Evolutionary conservation across 2,329 filamentous ascomycete genomes (phyloP), one percentile per base, ranked within the genome.

Genomic region (Beauveria pseudobassiana): DNA sequence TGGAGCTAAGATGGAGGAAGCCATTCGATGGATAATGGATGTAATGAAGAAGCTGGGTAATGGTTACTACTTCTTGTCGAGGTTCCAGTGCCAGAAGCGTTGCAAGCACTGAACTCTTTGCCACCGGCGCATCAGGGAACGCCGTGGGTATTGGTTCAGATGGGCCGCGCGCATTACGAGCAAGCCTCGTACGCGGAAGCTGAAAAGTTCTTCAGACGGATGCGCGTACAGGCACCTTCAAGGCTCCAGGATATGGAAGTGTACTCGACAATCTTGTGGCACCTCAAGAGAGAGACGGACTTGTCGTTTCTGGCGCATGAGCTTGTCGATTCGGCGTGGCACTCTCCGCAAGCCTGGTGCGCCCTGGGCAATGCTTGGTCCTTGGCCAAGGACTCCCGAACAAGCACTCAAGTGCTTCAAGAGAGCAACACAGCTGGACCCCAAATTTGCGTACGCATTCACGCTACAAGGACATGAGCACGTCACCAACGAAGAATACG

Each of bases 261-360:
- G 42, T 99, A 96, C 75, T 98, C 93, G 16, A 99, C 95, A 0
- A 88, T 96, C n/a, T 82, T 99, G n/a, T 99, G 96, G 95, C 93
- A 97, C 73, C 78, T 97, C 64, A 96, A 96, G 74, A 88, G 90
- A 65, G 93, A 97, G 70, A 90, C 92, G 0, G 91, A 97, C 64
- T 81, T 99, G 24, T 93, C 93, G 0, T 96, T 95, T 74, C 81
- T 99, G 30, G 91, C 93, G 0, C 93, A 98, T 70, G 91, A 96
- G 69, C 81, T 98, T 46, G 84, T 96, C 57, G 93, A 97, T 66
- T 80, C 89, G 18, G 90, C 92, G 63, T 95, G 93, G 77, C 82
- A 95, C 65, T 93, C 93, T 0, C 93, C 95, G 1, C 89, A 99
- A 74, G 92, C 95, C 4, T 99, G 95, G 96, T 97, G 93, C 71